Evolutionary conservation across 331 rosid genomes (phyloP).

Genomic region (Cydonia oblonga): DNA sequence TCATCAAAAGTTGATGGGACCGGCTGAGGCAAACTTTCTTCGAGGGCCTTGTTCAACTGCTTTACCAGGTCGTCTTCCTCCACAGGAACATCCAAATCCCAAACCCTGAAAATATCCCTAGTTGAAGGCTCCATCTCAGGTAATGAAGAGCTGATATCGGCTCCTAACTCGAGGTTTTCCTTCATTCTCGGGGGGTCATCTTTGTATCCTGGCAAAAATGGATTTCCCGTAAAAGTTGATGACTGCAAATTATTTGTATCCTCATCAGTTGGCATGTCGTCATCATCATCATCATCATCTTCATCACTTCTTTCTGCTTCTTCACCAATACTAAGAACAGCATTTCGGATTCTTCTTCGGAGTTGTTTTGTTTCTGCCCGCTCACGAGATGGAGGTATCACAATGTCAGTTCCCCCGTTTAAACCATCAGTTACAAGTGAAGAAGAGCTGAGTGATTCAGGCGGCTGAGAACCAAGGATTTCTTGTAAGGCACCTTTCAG

Average conservation of each 20-base stretch:
- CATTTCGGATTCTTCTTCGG: background rate
- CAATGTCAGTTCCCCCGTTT: slow-evolving; percentile 11
- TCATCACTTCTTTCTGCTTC: slow-evolving; percentile 8
- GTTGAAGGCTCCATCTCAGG: slow-evolving; percentile 26
- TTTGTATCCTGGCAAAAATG: slow-evolving; percentile 61
- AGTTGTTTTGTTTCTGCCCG: background rate
- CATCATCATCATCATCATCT: slow-evolving; percentile 12
- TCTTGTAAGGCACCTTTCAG: slow-evolving; percentile 48
- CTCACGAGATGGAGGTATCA: slow-evolving; percentile 15
- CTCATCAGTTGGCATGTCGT: slow-evolving; percentile 6
- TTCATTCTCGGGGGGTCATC: slow-evolving; percentile 21
- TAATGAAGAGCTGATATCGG: slow-evolving; percentile 13
- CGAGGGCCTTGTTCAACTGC: slow-evolving; percentile 41
- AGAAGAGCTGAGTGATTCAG: slow-evolving; percentile 13
- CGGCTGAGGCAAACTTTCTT: slow-evolving; percentile 20
- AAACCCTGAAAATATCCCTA: slow-evolving; percentile 52
- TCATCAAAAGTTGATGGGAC: slow-evolving; percentile 23
- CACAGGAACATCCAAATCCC: slow-evolving; percentile 50
- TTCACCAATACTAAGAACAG: slow-evolving; percentile 4
- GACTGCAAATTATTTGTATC: slow-evolving; percentile 12
- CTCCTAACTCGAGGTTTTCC: slow-evolving; percentile 11
- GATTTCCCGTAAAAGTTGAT: slow-evolving; percentile 36
- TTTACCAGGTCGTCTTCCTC: slow-evolving; percentile 56
- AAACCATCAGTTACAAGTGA: background rate
- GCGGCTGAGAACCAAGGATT: slow-evolving; percentile 29